phyloP scores from a whole-genome alignment of 345 rosid genomes.

The Linum tenue region DNA sequence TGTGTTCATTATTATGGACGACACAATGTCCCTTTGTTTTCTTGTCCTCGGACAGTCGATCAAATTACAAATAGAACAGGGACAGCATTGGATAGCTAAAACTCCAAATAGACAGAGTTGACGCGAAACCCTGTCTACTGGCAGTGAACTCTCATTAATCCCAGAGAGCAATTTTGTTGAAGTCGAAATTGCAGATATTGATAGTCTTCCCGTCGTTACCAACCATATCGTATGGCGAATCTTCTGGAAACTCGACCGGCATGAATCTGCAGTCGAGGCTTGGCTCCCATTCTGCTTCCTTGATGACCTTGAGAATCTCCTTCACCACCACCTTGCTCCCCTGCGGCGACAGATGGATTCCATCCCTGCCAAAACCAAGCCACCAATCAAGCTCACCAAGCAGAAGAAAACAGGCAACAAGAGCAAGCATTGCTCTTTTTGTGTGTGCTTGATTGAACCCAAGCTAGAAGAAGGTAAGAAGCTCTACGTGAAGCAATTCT shows the following conservation, averaged over 20 bases:
- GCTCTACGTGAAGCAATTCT: conserved; percentile 15
- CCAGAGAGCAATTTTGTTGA: neutral
- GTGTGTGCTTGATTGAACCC: too few species aligned
- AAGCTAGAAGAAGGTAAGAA: neutral
- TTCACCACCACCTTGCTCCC: conserved; percentile 55
- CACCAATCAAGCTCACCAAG: neutral
- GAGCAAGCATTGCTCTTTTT: too few species aligned
- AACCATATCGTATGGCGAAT: conserved; percentile 21
- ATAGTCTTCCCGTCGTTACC: conserved; percentile 9
- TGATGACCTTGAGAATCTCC: conserved; percentile 48
- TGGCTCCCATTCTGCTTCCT: conserved; percentile 69
- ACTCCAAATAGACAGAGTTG: too few species aligned
- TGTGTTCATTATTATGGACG: too few species aligned
- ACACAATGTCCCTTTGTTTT: too few species aligned
- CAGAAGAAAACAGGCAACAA: too few species aligned
- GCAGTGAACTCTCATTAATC: neutral
- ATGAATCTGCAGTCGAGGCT: conserved; percentile 50
- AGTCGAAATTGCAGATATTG: conserved; percentile 9
- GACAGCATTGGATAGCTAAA: too few species aligned
- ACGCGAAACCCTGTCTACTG: too few species aligned
- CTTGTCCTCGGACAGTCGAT: too few species aligned
- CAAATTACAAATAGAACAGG: too few species aligned
- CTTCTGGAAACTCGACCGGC: conserved; percentile 42
- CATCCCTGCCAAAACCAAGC: conserved; percentile 40
- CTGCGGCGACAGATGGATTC: conserved; percentile 53